These are phyloP conservation scores for Carex myosuroides DNA, from an alignment of 176 grass and related monocot genomes.

Conservation along the genomic window DNA sequence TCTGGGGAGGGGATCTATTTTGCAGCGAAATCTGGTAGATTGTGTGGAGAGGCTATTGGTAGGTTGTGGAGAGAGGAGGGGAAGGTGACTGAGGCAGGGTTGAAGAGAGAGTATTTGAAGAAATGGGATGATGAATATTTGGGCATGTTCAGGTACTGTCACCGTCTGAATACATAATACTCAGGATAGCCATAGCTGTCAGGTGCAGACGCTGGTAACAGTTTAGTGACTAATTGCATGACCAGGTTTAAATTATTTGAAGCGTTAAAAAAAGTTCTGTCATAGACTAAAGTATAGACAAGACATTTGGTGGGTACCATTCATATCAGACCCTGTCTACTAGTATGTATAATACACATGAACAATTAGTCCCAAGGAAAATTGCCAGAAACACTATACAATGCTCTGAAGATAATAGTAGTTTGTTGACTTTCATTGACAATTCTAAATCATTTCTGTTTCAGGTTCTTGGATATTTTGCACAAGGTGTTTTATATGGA, in stretches of 20 bases:
- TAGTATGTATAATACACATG: not conserved
- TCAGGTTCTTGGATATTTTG: slow-evolving; percentile 71
- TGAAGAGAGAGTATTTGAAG: slow-evolving; percentile 56
- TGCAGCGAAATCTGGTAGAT: slow-evolving; percentile 84
- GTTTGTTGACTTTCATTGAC: not conserved
- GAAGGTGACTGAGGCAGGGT: slow-evolving; percentile 54
- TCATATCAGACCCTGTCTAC: not conserved
- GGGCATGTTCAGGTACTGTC: slow-evolving; percentile 44
- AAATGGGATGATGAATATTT: slow-evolving; percentile 80
- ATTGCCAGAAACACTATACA: not conserved
- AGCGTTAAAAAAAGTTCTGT: not conserved
- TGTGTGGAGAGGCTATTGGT: slow-evolving; percentile 73
- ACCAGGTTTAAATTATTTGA: not conserved
- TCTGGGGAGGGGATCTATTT: slow-evolving; percentile 98
- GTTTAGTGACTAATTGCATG: not conserved
- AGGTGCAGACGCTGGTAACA: not conserved
- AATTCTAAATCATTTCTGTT: not conserved
- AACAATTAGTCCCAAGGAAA: not conserved
- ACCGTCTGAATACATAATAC: not conserved
- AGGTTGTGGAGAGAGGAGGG: slow-evolving; percentile 60
- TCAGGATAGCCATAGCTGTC: not conserved
- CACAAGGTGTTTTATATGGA: slow-evolving; percentile 72
- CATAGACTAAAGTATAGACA: not conserved
- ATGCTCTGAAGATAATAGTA: not conserved
- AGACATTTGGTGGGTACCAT: not conserved